phyloP scores from a whole-genome alignment of 148 eudicot species.

The Simmondsia chinensis region DNA sequence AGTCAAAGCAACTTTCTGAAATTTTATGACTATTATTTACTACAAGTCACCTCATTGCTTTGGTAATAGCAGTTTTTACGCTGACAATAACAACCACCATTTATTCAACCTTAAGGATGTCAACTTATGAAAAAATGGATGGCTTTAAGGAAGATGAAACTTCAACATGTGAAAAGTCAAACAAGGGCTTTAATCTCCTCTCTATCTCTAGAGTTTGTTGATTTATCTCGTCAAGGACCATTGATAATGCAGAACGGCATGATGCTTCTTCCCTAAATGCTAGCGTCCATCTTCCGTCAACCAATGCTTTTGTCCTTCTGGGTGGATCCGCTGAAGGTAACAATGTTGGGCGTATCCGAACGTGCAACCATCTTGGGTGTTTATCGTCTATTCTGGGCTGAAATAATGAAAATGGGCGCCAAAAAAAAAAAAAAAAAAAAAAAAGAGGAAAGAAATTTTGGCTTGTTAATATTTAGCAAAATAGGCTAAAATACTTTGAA shows the following conservation, averaged over 20 bases:
- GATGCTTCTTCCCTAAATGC: slow-evolving; percentile 79
- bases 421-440: slow-evolving; percentile 2
- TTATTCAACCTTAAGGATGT: not conserved
- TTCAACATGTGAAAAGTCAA: slow-evolving; percentile 22
- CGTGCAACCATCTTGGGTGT: slow-evolving; percentile 85
- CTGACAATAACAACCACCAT: not conserved
- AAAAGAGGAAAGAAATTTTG: not conserved
- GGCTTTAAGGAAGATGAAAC: slow-evolving; percentile 17
- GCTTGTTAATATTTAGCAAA: no score
- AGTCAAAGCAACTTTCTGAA: no score
- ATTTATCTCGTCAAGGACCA: slow-evolving; percentile 48
- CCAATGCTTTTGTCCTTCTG: slow-evolving; percentile 54
- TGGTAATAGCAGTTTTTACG: no score
- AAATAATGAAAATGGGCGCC: not conserved
- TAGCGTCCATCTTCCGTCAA: slow-evolving; percentile 95
- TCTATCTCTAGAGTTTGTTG: slow-evolving; percentile 52
- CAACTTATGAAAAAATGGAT: slow-evolving; percentile 14
- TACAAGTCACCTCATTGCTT: no score
- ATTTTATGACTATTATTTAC: no score
- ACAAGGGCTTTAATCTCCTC: slow-evolving; percentile 56
- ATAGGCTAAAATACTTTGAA: no score
- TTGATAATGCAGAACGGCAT: slow-evolving; percentile 61
- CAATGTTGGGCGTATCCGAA: slow-evolving; percentile 81
- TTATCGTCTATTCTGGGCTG: slow-evolving; percentile 90
- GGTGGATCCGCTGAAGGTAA: slow-evolving; percentile 37